These are phyloP conservation scores for Triadica sebifera DNA, from an alignment of 345 rosid genomes.

Conservation along the genomic window DNA sequence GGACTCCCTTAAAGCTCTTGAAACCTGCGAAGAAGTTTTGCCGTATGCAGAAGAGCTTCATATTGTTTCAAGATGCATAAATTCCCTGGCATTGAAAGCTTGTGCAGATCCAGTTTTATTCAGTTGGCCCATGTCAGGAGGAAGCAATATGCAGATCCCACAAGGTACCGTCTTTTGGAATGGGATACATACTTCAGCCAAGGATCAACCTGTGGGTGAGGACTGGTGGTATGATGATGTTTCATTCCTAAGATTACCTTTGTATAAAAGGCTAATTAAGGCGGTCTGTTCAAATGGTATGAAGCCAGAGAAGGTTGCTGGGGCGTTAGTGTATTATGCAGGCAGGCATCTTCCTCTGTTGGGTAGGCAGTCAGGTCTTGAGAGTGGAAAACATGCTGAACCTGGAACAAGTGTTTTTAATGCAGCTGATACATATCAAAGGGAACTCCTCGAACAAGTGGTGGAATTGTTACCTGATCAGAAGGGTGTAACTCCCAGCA, in stretches of 20 bases:
- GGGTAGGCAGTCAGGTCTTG: conserved; percentile 46
- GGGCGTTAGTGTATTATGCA: conserved; percentile 64
- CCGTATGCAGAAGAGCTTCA: conserved; percentile 72
- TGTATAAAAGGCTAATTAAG: conserved; percentile 62
- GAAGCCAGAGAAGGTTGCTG: conserved; percentile 52
- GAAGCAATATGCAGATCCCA: conserved; percentile 23
- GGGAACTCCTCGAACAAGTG: conserved; percentile 66
- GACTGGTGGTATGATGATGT: conserved; percentile 94
- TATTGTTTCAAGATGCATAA: conserved; percentile 71
- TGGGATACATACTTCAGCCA: conserved; percentile 50
- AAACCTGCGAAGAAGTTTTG: conserved; percentile 61
- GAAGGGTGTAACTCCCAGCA: conserved; percentile 53
- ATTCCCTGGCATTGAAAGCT: conserved; percentile 77
- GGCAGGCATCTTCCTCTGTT: conserved; percentile 67
- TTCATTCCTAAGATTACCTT: conserved; percentile 50
- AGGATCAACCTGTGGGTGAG: conserved; percentile 35
- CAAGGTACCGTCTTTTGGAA: conserved; percentile 59
- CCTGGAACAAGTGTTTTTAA: conserved; percentile 31
- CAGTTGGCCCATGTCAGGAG: conserved; percentile 58
- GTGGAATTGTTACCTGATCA: conserved; percentile 63
- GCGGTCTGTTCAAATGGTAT: conserved; percentile 56
- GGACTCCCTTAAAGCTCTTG: conserved; percentile 68
- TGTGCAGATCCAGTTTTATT: conserved; percentile 58
- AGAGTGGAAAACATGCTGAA: conserved; percentile 25
- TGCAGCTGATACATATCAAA: conserved; percentile 45